Evolutionary conservation across 495 filamentous ascomycete species (phyloP).

Genomic region (Aspergillus diversus): DNA sequence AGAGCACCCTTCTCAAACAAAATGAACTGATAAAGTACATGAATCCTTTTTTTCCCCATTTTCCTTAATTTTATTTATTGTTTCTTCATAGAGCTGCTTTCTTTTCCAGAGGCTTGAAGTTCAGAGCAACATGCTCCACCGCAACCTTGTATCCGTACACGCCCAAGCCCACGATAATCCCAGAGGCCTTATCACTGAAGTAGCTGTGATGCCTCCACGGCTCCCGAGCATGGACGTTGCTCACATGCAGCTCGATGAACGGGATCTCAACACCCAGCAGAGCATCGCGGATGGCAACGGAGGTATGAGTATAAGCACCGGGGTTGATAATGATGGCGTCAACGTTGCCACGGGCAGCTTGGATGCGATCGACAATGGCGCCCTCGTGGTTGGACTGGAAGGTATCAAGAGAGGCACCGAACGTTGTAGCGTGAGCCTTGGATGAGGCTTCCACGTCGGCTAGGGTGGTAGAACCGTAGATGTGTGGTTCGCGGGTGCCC

Average conservation of each 20-base stretch:
- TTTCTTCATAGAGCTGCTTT: constrained; percentile 14
- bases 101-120: constrained; percentile 44
- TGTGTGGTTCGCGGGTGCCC: constrained; percentile 69
- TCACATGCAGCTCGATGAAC: constrained; percentile 73
- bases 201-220: constrained; percentile 65
- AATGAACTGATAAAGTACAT: background rate
- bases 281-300: constrained; percentile 69
- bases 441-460: constrained; percentile 55
- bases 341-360: constrained; percentile 53
- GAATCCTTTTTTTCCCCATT: no score
- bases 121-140: constrained; percentile 60
- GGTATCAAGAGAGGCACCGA: constrained; percentile 46
- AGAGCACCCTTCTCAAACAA: background rate
- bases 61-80: background rate
- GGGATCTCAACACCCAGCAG: constrained; percentile 64
- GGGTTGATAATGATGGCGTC: constrained; percentile 73
- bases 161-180: constrained; percentile 69
- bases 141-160: constrained; percentile 71
- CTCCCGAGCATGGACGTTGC: constrained; percentile 69
- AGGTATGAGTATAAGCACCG: constrained; percentile 69
- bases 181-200: constrained; percentile 71
- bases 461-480: constrained; percentile 70
- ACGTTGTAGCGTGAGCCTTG: constrained; percentile 43
- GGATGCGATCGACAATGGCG: constrained; percentile 63
- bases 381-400: constrained; percentile 75